Evolutionary conservation across 2,329 filamentous ascomycete genomes (phyloP).

Genomic region (Trichocomaceae sp.): DNA sequence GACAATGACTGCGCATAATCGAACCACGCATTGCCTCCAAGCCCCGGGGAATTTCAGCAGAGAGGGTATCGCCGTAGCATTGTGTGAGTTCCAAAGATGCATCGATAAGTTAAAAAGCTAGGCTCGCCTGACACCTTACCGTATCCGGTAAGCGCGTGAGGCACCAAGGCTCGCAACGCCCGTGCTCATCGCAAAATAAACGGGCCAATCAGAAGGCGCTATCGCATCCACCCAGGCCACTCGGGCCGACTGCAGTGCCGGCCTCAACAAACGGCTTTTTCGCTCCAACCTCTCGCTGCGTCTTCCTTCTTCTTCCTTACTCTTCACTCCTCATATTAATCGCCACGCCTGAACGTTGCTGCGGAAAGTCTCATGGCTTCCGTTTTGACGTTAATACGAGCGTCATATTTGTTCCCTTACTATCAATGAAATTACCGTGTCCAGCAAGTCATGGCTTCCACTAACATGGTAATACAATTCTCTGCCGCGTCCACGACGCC

Average conservation of each 20-base stretch:
- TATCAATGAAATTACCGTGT: constrained; percentile 5
- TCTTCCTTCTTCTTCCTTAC: constrained; percentile 20
- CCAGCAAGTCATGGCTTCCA: constrained; percentile 31
- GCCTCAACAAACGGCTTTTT: constrained; percentile 9
- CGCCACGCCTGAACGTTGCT: constrained; percentile 8
- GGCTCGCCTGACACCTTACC: constrained; percentile 8
- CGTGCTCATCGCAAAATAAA: background rate
- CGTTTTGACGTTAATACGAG: constrained; percentile 22
- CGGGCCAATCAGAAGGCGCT: background rate
- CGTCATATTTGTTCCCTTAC: background rate
- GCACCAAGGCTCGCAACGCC: background rate
- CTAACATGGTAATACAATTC: constrained; percentile 36
- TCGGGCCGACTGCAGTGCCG: constrained; percentile 13
- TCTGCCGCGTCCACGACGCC: constrained; percentile 15
- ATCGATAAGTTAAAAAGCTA: background rate
- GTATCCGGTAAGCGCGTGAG: constrained; percentile 4
- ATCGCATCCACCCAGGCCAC: background rate
- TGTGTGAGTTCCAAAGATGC: constrained; percentile 1
- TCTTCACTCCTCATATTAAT: background rate
- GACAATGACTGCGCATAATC: constrained; percentile 6
- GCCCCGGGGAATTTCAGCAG: background rate
- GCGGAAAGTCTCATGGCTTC: constrained; percentile 25
- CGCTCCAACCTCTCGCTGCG: constrained; percentile 10
- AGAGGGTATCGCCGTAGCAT: background rate
- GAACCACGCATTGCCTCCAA: constrained; percentile 8